Evolutionary conservation across 2,329 filamentous ascomycete genomes (phyloP).

Genomic region (Spiromastix sp.): DNA sequence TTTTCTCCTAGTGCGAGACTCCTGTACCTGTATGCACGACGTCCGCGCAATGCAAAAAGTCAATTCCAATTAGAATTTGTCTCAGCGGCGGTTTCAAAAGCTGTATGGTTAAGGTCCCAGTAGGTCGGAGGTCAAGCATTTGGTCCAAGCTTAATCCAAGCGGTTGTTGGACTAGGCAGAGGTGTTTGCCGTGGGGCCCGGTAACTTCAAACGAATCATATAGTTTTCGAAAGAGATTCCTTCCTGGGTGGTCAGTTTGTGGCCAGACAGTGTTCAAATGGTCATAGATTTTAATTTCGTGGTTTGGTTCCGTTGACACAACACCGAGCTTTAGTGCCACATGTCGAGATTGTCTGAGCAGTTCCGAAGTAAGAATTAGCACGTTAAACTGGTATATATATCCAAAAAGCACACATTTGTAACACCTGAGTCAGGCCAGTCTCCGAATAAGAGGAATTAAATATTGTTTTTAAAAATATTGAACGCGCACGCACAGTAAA

Average conservation of each 20-base stretch:
- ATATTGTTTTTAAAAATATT: too few relatives aligned
- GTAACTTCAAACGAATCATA: slow-evolving; percentile 10
- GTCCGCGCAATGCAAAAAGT: slow-evolving; percentile 3
- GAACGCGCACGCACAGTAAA: slow-evolving; percentile 8
- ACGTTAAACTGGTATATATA: slow-evolving; percentile 5
- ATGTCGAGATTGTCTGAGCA: not conserved
- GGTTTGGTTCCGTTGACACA: slow-evolving; percentile 3
- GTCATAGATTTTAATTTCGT: slow-evolving; percentile 7
- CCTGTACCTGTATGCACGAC: slow-evolving; percentile 1
- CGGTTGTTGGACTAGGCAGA: slow-evolving; percentile 9
- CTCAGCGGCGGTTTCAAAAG: slow-evolving; percentile 7
- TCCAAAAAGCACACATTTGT: slow-evolving; percentile 5
- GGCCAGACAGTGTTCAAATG: slow-evolving; percentile 4
- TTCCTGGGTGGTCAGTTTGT: slow-evolving; percentile 5
- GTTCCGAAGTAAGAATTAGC: slow-evolving; percentile 11
- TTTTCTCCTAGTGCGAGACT: not conserved
- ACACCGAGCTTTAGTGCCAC: slow-evolving; percentile 1
- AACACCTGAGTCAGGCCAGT: too few relatives aligned
- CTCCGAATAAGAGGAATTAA: too few relatives aligned
- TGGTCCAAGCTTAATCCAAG: slow-evolving; percentile 9
- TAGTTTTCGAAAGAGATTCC: slow-evolving; percentile 6
- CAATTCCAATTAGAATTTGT: slow-evolving; percentile 6
- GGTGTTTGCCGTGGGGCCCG: slow-evolving; percentile 3
- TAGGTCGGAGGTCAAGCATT: slow-evolving; percentile 7
- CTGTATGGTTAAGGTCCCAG: slow-evolving; percentile 5